Evolutionary conservation across 148 eudicot genomes (phyloP), one percentile per base, ranked within the genome.

Genomic region (Amaranthus hypochondriacus): DNA sequence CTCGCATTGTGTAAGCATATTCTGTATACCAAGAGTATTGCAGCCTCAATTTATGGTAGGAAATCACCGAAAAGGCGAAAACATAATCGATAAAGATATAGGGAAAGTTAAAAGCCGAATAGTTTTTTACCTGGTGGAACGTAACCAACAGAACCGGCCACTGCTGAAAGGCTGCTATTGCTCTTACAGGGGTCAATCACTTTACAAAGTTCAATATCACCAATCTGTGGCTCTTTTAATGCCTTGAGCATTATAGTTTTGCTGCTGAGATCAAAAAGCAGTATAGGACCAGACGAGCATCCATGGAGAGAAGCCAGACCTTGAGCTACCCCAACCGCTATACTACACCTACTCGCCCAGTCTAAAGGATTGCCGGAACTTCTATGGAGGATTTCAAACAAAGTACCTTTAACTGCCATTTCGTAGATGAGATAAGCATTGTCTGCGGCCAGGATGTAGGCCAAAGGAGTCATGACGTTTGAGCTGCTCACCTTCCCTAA

Each of bases 1-100:
- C 83, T 86, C 95, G 87, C 97, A 93, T 93, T 42, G 97, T 89
- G 88, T 91, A 93, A 46, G 97, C 98, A 74, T 93, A 93, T 77
- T 93, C 97, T 93, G 95, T 80, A 81, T 44, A 55, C 43, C n/a
- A 59, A 50, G 14, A 67, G 12, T 0, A 55, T 70, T 52, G 48
- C 48, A 62, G 42, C 28, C 15, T 12, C 53, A 66, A 43, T 18
- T 10, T 58, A 6, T 71, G 6, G n/a, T 13, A 39, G 51, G 56
- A 28, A 72, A 55, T 9, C 47, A 43, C 39, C 47, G 21, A 13
- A 21, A 66, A 57, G 8, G 56, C 56, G 42, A 62, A 57, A 50
- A 15, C 9, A 3, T 49, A 7, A 11, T 4, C 54, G 14, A 10
- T 18, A 3, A 13, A 48, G 73, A 48, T 43, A 6, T 66, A 13